Conservation (phyloP, 225 moss, liverwort and hornwort species). For the Bryum argenteum region DNA sequence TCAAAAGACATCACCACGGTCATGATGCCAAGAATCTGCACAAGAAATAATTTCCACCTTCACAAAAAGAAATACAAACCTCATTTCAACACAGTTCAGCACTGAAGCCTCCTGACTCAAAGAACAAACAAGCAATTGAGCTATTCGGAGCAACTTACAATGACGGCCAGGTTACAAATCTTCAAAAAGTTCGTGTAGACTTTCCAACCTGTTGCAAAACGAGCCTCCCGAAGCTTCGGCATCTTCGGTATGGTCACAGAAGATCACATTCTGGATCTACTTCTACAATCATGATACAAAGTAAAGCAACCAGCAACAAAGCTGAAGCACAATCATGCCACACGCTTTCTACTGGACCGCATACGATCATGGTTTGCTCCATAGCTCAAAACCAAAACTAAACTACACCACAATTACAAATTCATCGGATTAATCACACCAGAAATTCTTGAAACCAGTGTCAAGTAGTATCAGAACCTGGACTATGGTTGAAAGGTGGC, state of each 20-base stretch:
- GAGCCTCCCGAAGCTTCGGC: slow-evolving; percentile 55
- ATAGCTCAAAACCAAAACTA: not conserved
- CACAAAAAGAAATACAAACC: not conserved
- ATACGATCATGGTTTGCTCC: not conserved
- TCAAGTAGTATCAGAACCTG: not conserved
- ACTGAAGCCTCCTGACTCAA: not conserved
- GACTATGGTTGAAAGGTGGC: slow-evolving; percentile 15
- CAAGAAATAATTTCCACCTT: not conserved
- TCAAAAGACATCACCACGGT: slow-evolving; percentile 57
- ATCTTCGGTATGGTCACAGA: slow-evolving; percentile 31
- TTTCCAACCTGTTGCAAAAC: slow-evolving; percentile 43
- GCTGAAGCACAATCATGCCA: slow-evolving; percentile 33
- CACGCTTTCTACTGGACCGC: slow-evolving; percentile 1
- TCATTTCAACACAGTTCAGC: not conserved
- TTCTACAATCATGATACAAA: slow-evolving; percentile 32
- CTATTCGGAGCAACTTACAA: slow-evolving; percentile 35
- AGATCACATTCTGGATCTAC: slow-evolving; percentile 21
- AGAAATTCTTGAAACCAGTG: slow-evolving; percentile 2
- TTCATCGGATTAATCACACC: not conserved
- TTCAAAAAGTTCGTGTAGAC: slow-evolving; percentile 41
- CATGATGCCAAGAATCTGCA: slow-evolving; percentile 59
- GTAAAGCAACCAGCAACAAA: slow-evolving; percentile 24
- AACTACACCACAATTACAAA: not conserved
- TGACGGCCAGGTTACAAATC: slow-evolving; percentile 39
- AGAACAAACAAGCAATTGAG: not conserved